Evolutionary conservation across 2,329 filamentous ascomycete genomes (phyloP).

Genomic region (Ophiostoma quercus): DNA sequence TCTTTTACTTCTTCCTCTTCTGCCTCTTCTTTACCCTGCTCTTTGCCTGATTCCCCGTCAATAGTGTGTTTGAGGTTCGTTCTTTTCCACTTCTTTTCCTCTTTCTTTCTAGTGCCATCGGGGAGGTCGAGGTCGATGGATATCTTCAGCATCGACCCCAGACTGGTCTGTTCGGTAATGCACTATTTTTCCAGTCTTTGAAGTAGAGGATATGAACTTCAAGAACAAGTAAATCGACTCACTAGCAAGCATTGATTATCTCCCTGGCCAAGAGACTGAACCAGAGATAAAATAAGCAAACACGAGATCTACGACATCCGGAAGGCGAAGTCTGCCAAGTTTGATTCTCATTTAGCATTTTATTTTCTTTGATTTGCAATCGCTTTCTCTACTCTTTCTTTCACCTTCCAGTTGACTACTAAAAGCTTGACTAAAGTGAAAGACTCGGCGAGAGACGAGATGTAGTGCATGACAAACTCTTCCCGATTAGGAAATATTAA

Average conservation of each 20-base stretch:
- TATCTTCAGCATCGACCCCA: constrained; percentile 13
- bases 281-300: constrained; percentile 10
- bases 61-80: constrained; percentile 3
- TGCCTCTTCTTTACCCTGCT: background rate
- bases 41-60: background rate
- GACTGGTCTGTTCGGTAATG: constrained; percentile 15
- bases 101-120: constrained; percentile 16
- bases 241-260: background rate
- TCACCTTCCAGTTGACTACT: background rate
- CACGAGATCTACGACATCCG: constrained; percentile 12
- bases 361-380: background rate
- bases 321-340: constrained; percentile 10
- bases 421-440: background rate
- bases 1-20: constrained; percentile 1
- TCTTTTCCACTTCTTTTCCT: constrained; percentile 12
- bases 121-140: constrained; percentile 11
- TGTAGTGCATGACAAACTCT: constrained; percentile 41
- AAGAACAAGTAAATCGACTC: background rate
- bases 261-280: constrained; percentile 1
- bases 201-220: background rate
- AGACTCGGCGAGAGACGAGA: background rate
- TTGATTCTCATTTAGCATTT: background rate
- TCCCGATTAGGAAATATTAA: constrained; percentile 42
- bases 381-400: background rate
- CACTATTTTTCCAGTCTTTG: background rate